Evolutionary conservation across 2,329 filamentous ascomycete genomes (phyloP).

Genomic region (Furcasterigmium furcatum): DNA sequence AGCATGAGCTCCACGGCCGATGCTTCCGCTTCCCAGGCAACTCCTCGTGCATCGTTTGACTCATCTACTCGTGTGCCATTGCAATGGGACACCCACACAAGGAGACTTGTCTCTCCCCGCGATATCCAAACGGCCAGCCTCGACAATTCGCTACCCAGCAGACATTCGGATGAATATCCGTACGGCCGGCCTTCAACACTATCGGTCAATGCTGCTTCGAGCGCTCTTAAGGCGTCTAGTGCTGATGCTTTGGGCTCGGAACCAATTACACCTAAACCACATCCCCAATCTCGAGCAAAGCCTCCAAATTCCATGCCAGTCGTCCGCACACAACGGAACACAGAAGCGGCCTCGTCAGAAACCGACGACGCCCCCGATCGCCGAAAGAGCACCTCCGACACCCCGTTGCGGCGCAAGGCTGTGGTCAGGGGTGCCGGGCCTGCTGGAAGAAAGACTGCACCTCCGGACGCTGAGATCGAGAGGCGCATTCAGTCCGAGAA

Average conservation of each 20-base stretch:
- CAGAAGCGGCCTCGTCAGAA: not conserved
- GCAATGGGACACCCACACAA: constrained; percentile 54
- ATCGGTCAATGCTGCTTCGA: constrained; percentile 54
- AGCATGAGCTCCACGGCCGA: constrained; percentile 18
- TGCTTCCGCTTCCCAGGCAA: constrained; percentile 11
- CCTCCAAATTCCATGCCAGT: not conserved
- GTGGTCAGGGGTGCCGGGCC: not conserved
- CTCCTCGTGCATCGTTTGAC: not conserved
- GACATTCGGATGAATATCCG: constrained; percentile 37
- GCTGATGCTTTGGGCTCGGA: not conserved
- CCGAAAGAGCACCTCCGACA: constrained; percentile 6
- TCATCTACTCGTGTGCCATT: constrained; percentile 20
- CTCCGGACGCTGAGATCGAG: too few species aligned
- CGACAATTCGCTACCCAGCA: constrained; percentile 22
- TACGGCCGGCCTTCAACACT: constrained; percentile 39
- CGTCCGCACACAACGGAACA: not conserved
- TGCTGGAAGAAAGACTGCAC: too few species aligned
- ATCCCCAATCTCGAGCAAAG: not conserved
- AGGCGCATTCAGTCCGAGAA: too few species aligned
- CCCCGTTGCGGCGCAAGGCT: constrained; percentile 7
- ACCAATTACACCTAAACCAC: not conserved
- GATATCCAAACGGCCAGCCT: constrained; percentile 24
- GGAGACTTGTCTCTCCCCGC: constrained; percentile 42
- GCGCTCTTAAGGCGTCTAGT: constrained; percentile 38
- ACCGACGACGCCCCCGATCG: constrained; percentile 2